These are phyloP conservation scores for Xylaria hypoxylon DNA, from an alignment of 2,329 filamentous ascomycete species.

Conservation along the genomic window DNA sequence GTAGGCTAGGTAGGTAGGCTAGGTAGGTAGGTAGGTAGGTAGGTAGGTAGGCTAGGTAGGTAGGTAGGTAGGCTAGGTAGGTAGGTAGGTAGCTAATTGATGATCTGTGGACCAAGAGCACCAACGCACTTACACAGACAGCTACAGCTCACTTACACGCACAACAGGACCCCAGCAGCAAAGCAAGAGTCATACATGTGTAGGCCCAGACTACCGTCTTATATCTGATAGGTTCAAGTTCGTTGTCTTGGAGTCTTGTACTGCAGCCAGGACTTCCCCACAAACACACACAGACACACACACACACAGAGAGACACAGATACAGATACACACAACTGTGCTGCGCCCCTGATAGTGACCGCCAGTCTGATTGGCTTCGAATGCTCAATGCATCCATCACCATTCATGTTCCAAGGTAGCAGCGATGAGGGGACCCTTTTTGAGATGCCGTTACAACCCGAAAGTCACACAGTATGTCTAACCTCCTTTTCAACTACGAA, in stretches of 20 bases:
- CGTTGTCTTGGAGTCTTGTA: neutral
- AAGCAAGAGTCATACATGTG: neutral
- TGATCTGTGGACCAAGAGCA: neutral
- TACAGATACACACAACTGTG: neutral
- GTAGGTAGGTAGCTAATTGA: neutral
- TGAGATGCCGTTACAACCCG: constrained; percentile 15
- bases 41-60: neutral
- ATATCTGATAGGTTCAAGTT: neutral
- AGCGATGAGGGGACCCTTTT: constrained; percentile 22
- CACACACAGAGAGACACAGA: neutral
- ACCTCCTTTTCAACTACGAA: neutral
- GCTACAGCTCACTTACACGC: neutral
- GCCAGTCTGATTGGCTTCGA: constrained; percentile 27
- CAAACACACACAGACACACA: constrained; percentile 6
- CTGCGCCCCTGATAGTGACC: constrained; percentile 28
- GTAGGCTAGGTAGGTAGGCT: neutral
- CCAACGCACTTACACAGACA: neutral
- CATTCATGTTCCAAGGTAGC: constrained; percentile 16
- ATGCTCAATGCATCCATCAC: constrained; percentile 12
- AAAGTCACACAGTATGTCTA: neutral
- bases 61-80: too few species aligned
- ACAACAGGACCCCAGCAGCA: constrained; percentile 7
- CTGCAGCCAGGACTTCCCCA: constrained; percentile 34
- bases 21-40: neutral
- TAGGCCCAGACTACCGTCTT: constrained; percentile 12